Base-by-base conservation (phyloP, 208 protist genomes). In the Histomonas meleagridis region DNA sequence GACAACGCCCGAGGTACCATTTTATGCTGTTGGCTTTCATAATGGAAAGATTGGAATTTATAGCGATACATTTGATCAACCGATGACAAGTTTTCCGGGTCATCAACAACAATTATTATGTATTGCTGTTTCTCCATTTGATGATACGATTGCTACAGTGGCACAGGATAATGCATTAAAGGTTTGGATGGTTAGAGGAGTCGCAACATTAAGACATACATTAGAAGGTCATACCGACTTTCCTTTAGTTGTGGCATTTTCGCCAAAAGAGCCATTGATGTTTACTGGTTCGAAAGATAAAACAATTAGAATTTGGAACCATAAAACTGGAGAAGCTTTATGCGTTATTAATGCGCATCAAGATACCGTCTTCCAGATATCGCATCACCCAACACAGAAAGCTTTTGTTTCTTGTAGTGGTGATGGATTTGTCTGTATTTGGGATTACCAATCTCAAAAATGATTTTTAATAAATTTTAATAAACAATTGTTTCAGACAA, bases 81-180 rank as follows among this genome's bases (percentile, higher is more conserved):
- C 76, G 38, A 86, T 65, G 60, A 65, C 10, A 5, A 16, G 0
- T 1, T 86, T 86, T n/a, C 10, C 43, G 12, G 76, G 46, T 18
- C 76, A 86, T 49, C n/a, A 35, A 7, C 26, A 51, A 32, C 26
- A 46, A 2, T 32, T 86, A n/a, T 32, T 86, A 18, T 14, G 46
- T 35, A 55, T 86, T 4, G 21, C 76, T 38, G 76, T 86, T 38
- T 86, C 76, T 32, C 76, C 40, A 4, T 86, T 86, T 32, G 76
- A 86, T 55, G 76, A 86, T 4, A 86, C 76, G 38, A 86, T 86
- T 12, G 76, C 76, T 4, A 86, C 76, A 4, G 76, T 86, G 51
- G 51, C 76, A 51, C 23, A 86, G 38, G 76, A 86, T 26, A 86
- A 55, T 14, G 55, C 76, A 55, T 40, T 86, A 5, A 86, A 86